Evolutionary conservation across 2,329 filamentous ascomycete genomes (phyloP), one percentile per base, ranked within the genome.

Genomic region (Epichloe baconii): DNA sequence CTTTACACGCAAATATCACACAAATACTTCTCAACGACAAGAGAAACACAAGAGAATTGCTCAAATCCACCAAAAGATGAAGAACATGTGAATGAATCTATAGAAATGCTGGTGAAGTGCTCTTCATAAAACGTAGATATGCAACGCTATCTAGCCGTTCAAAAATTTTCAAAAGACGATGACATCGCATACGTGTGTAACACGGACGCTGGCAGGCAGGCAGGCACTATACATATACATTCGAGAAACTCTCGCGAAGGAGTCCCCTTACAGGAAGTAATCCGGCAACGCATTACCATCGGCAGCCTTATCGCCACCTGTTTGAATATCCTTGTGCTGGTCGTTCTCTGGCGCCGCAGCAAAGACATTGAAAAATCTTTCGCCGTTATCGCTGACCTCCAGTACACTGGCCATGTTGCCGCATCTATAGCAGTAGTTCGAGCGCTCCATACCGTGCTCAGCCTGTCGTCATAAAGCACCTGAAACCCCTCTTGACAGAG

Each of bases 401-500:
- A 98, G 77, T 44, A 98, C 93, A 67, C 89, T 95, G 8, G 93
- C 93, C 79, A 97, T 84, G 66, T 98, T 98, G 45, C 93, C 93
- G 69, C 93, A 98, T 37, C 90, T 78, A 67, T 95, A 95, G 69
- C 88, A 94, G 70, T 94, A 94, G 62, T 94, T 98, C 2, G 93
- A 4, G 93, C 93, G 65, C 89, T 96, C 93, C 93, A 98, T 6
- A 98, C 93, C 1, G 93, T 98, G 66, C 88, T 95, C 38, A 98
- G 72, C 15, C 85, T 80, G 68, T 97, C 91, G 62, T 97, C 91
- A 67, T 95, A 98, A 15, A 98, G 79, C 45, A 97, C 86, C 70
- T 97, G 93, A 67, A 91, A 98, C 0, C 93, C 93, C 71, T 98
- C 93, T 68, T 98, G 93, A 67, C 93, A 98, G 4, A 98, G 79